phyloP scores from a whole-genome alignment of 768 basidiomycete species.

The Suillus subalutaceus region DNA sequence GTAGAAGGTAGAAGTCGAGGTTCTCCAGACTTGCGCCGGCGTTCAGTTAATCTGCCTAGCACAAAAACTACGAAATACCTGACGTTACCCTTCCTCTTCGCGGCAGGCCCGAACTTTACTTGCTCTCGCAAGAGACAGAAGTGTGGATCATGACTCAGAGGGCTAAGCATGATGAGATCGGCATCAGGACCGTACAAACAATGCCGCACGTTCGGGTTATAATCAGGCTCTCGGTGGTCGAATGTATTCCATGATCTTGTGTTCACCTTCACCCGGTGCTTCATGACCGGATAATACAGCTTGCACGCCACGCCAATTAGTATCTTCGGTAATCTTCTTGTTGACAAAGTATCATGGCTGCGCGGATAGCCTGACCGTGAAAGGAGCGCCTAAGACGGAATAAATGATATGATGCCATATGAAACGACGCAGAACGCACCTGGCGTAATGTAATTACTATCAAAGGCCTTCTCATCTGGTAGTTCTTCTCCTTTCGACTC shows the following conservation, averaged over 20 bases:
- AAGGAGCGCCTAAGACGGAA: conserved; percentile 71
- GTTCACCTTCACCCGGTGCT: conserved; percentile 98
- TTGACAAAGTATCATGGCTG: conserved; percentile 96
- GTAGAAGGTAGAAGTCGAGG: conserved; percentile 92
- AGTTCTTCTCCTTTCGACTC: conserved; percentile 86
- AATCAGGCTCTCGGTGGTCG: conserved; percentile 90
- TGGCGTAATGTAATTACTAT: conserved; percentile 98
- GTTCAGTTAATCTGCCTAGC: conserved; percentile 14
- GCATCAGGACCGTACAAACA: conserved; percentile 98
- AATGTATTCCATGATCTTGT: conserved; percentile 99
- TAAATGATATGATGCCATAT: conserved; percentile 7
- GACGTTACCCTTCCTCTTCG: conserved; percentile 67
- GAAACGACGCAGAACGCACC: conserved; percentile 50
- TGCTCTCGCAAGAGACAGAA: conserved; percentile 97
- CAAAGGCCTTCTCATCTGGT: conserved; percentile 94
- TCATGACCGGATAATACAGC: conserved; percentile 97
- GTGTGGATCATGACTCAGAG: conserved; percentile 97
- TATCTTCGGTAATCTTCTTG: conserved; percentile 97
- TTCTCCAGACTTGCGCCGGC: conserved; percentile 56
- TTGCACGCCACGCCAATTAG: conserved; percentile 90
- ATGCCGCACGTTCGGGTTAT: conserved; percentile 96
- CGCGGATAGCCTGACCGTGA: conserved; percentile 91
- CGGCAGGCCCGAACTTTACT: conserved; percentile 91
- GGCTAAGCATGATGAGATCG: conserved; percentile 96
- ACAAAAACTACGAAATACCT: conserved; percentile 40